Evolutionary conservation across 2,329 filamentous ascomycete species (phyloP), one percentile per base, ranked within the genome.

Genomic region (Pyricularia sp.): DNA sequence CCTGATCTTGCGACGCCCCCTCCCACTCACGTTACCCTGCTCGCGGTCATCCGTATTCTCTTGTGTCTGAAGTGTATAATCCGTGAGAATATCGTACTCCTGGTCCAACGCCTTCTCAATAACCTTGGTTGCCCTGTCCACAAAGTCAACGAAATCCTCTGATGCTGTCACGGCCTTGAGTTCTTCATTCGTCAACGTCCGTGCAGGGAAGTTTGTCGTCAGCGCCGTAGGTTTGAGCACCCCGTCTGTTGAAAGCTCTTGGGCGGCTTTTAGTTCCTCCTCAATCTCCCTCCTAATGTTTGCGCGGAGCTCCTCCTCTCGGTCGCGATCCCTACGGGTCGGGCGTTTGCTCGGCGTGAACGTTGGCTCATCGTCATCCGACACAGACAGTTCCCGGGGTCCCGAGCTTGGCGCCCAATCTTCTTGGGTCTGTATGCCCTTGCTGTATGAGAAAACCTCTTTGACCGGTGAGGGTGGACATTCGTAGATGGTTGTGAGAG

Each of bases 401-500:
- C 81, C 79, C 40, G 81, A 78, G 31, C 82, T 78, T 5, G 81
- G 79, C 22, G 81, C 79, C 85, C 90, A 90, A 68, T 88, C 86
- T 71, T 91, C 89, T 26, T 88, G 86, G 19, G 94, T 97, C 76
- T 99, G 96, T 26, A 97, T 92, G 65, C 88, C 93, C 78, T 97
- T 97, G 81, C 90, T 97, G 81, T 99, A 99, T 64, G 92, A 96
- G 72, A 96, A 92, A 66, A 96, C 82, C 75, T 99, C 94, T 68
- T 88, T 85, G 65, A 88, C 84, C 40, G 88, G 86, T 24, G 87
- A 88, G 1, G 90, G 88, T 1, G 89, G 86, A 68, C 86, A 89
- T 75, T 96, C 93, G 76, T 89, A 92, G 66, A 94, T 84, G 40
- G 90, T 92, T 22, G 87, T 86, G 64, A 91, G 81, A 8, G 89